Base-by-base conservation (phyloP, 768 basidiomycete species). In the Suillus tomentosus region DNA sequence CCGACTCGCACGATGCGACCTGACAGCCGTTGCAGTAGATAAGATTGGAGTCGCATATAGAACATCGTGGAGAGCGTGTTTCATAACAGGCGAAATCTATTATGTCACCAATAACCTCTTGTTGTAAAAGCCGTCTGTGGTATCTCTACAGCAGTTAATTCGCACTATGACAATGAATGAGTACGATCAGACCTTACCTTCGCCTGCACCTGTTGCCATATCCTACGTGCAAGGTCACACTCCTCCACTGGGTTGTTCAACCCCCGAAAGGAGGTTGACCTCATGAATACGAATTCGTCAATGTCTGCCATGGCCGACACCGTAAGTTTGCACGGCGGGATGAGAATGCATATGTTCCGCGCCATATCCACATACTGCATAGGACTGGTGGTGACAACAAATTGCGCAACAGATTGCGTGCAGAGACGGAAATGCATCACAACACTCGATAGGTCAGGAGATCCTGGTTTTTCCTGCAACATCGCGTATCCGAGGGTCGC, bases 11-110 rank as follows among this genome's bases (percentile, higher is more conserved):
- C 22, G 55, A 57, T 39, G 37, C 55, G 24, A 57, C 37, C 37
- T 39, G 37, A 57, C 55, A 57, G 15, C 37, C 17, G 5, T 39
- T 24, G 22, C 55, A 56, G 36, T 56, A 36, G 36, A 56, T 56
- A 56, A 56, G 55, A 22, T 56, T 37, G n/a, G 55, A 56, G n/a
- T 56, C 55, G n/a, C 55, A 56, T 56, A 56, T 37, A 56, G 36
- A 19, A 56, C 55, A 56, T 8, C 36, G n/a, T 7, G 36, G 36
- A 56, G 55, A 56, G 13, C 55, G 14, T 54, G 53, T 19, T 54
- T 31, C 31, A 36, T 13, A 34, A 54, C 31, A 54, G 19, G 34
- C n/a, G 31, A 22, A 15, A n/a, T 56, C 55, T 37, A 22, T 56
- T 37, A 22, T 56, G 13, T 37, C 55, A 56, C 36, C 2, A 37